A percentile compares a stretch with the other conserved stretches of the same genome.
phyloP scores from a whole-genome alignment of 768 basidiomycete genomes.

The Phlebiopsis flavidoalba region DNA sequence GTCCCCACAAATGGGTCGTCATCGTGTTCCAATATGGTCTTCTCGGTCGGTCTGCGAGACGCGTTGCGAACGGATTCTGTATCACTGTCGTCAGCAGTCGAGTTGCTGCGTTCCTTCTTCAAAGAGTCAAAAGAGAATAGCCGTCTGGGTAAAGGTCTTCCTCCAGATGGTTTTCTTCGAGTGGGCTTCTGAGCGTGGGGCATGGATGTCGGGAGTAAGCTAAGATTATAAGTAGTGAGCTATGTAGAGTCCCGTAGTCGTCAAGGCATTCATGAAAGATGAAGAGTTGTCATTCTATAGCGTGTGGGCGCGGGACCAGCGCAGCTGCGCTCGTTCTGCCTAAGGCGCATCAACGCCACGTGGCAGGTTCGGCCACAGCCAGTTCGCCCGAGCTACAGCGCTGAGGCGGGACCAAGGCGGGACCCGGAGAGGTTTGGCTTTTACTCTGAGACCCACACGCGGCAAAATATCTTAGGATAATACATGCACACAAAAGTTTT shows the following conservation, averaged over 20 bases:
- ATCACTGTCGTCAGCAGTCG: constrained; percentile 13
- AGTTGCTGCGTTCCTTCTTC: constrained; percentile 13
- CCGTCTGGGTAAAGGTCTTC: constrained; percentile 18
- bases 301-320: neutral
- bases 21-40: constrained; percentile 11
- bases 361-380: neutral
- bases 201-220: neutral
- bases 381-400: neutral
- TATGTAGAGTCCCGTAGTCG: neutral
- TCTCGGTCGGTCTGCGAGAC: constrained; percentile 11
- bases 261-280: neutral
- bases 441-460: too few species aligned
- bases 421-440: too few species aligned
- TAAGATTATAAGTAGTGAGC: neutral
- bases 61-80: constrained; percentile 11
- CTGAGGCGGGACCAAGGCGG: too few species aligned
- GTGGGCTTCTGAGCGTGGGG: constrained; percentile 1
- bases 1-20: constrained; percentile 15
- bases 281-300: neutral
- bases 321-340: neutral
- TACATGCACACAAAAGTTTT: too few species aligned
- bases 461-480: too few species aligned
- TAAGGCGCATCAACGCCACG: neutral
- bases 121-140: constrained; percentile 24
- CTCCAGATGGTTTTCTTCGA: constrained; percentile 19